Conservation (phyloP, 2,329 filamentous ascomycete genomes). For the Exutisphaerella laricina region DNA sequence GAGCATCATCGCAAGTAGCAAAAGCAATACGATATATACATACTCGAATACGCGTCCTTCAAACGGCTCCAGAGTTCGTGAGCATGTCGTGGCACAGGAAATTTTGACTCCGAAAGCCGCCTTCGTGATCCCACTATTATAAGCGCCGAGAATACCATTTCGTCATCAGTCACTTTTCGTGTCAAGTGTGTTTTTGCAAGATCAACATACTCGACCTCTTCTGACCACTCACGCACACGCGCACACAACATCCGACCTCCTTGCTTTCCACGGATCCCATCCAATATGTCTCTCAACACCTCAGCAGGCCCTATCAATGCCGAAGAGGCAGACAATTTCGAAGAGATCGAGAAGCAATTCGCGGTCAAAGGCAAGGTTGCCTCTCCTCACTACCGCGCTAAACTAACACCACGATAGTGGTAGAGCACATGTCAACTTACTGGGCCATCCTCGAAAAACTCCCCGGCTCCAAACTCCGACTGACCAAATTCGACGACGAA, state of each 20-base stretch:
- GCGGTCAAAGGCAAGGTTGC: constrained; percentile 73
- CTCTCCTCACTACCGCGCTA: neutral
- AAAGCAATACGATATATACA: neutral
- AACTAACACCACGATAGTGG: constrained; percentile 47
- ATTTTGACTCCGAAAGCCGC: too few species aligned
- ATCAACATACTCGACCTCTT: too few species aligned
- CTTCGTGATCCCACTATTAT: too few species aligned
- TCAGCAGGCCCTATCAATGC: constrained; percentile 33
- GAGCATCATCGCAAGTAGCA: constrained; percentile 1
- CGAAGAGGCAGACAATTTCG: constrained; percentile 59
- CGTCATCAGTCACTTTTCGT: neutral
- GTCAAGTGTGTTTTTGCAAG: too few species aligned
- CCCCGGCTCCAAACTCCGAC: constrained; percentile 77
- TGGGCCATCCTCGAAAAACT: constrained; percentile 92
- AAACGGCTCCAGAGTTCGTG: too few species aligned
- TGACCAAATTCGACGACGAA: constrained; percentile 92
- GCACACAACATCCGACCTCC: too few species aligned
- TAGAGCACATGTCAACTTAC: constrained; percentile 95
- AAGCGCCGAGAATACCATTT: neutral
- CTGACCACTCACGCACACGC: too few species aligned
- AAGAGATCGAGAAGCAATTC: constrained; percentile 94
- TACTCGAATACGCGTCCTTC: too few species aligned
- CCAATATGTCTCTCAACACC: constrained; percentile 24
- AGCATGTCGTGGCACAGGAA: too few species aligned
- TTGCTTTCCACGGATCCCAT: too few species aligned